These are phyloP conservation scores for Conticribra guillardii DNA, from an alignment of 108 stramenopile species.

Conservation along the genomic window DNA sequence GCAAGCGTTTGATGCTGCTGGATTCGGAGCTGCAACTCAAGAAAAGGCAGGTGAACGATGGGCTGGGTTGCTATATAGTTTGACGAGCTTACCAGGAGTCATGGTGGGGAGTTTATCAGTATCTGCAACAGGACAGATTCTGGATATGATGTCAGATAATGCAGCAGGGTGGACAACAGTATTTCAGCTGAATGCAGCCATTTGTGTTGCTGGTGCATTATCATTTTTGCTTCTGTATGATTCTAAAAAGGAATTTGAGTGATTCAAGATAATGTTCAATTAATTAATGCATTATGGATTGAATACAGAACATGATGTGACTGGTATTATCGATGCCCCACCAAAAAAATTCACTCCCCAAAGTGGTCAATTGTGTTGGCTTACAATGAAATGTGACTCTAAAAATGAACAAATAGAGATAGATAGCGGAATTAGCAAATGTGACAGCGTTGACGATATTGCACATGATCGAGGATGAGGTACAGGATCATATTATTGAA, in stretches of 20 bases:
- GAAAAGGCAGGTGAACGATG: constrained; percentile 82
- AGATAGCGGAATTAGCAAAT: no score
- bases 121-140: constrained; percentile 63
- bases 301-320: no score
- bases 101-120: constrained; percentile 75
- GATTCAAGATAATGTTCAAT: no score
- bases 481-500: no score
- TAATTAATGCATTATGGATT: no score
- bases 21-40: constrained; percentile 79
- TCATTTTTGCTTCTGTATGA: constrained; percentile 73
- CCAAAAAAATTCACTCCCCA: no score
- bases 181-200: constrained; percentile 65
- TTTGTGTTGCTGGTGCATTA: constrained; percentile 68
- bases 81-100: constrained; percentile 75
- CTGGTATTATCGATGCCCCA: no score
- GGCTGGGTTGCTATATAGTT: constrained; percentile 73
- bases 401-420: no score
- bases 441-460: no score
- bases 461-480: no score
- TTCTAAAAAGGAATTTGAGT: constrained; percentile 80
- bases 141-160: constrained; percentile 69
- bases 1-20: constrained; percentile 76
- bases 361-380: no score
- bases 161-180: constrained; percentile 59
- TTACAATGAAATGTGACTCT: no score